Evolutionary conservation across 257 asterid genomes (phyloP).

Genomic region (Solanum chmielewskii): DNA sequence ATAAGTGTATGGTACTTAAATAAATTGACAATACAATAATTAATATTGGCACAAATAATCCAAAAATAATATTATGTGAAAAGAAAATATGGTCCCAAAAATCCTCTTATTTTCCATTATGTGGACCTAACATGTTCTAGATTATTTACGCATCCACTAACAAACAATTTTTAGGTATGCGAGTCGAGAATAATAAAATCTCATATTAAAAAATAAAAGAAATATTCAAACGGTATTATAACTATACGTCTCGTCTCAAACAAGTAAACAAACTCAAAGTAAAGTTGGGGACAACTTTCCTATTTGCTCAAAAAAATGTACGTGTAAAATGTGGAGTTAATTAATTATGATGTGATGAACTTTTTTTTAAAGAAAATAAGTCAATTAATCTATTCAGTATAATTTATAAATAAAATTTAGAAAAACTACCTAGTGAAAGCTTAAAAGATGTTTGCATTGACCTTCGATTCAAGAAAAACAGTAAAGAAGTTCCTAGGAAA

Average conservation of each 20-base stretch:
- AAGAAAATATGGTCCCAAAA: neutral
- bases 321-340: neutral
- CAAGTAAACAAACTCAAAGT: neutral
- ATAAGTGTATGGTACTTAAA: neutral
- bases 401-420: neutral
- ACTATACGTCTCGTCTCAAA: neutral
- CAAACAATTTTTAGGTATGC: too few relatives aligned
- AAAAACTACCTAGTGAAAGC: too few relatives aligned
- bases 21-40: neutral
- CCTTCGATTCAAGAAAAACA: neutral
- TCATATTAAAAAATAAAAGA: neutral
- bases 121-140: neutral
- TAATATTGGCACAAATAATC: neutral
- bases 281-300: neutral
- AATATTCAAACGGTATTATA: neutral
- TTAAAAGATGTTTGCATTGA: too few relatives aligned
- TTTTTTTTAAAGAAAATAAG: neutral
- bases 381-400: neutral
- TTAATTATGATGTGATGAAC: neutral
- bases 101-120: neutral
- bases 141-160: neutral
- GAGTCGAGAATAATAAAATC: rapidly evolving
- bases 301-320: neutral
- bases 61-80: neutral
- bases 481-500: rapidly evolving